These are phyloP conservation scores for Camellia sinensis DNA, from an alignment of 148 eudicot species.

Conservation along the genomic window DNA sequence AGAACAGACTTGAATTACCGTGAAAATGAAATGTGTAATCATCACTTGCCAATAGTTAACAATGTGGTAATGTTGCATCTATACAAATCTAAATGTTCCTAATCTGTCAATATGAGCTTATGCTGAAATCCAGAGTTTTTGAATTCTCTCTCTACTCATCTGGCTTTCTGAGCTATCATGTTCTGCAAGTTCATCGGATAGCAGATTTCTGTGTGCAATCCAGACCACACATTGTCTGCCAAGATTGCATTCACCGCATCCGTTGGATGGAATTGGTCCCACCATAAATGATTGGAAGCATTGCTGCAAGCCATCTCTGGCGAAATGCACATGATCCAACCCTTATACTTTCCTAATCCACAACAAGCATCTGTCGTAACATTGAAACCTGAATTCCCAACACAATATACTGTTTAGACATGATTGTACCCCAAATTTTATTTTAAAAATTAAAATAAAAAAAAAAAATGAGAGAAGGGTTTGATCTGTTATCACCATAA, in stretches of 20 bases:
- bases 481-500: constrained; percentile 45
- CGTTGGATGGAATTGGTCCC: constrained; percentile 96
- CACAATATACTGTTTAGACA: neutral
- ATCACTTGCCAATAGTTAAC: no score
- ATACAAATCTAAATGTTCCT: neutral
- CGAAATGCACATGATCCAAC: constrained; percentile 70
- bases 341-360: constrained; percentile 76
- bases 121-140: no score
- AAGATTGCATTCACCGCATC: constrained; percentile 71
- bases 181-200: constrained; percentile 76
- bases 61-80: no score
- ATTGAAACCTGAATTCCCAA: constrained; percentile 47
- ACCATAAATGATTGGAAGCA: constrained; percentile 84
- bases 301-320: constrained; percentile 79
- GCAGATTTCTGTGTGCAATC: constrained; percentile 71
- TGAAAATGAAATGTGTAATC: no score
- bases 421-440: neutral
- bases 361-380: constrained; percentile 77
- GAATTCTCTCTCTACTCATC: neutral
- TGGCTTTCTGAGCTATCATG: constrained; percentile 38
- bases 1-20: no score
- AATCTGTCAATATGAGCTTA: neutral
- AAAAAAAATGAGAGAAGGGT: neutral
- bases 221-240: constrained; percentile 85
- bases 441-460: neutral